Conservation (phyloP, 164 flowering plant genomes). For the Litsea cubeba region DNA sequence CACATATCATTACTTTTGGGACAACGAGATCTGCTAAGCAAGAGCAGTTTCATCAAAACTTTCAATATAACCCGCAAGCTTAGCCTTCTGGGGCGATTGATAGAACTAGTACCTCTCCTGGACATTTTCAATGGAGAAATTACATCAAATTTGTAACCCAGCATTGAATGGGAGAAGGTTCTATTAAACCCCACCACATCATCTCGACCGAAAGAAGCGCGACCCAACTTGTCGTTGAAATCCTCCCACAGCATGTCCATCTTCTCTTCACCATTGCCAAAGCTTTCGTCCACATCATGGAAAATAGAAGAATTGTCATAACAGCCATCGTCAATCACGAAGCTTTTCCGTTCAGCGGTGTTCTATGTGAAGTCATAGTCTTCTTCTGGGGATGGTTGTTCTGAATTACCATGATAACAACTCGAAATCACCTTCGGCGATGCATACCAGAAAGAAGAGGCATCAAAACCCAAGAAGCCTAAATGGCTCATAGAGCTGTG, state of each 20-base stretch:
- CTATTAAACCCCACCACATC: neutral
- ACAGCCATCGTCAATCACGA: slow-evolving; percentile 9
- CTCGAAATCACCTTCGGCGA: slow-evolving; percentile 13
- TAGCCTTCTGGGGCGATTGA: slow-evolving; percentile 21
- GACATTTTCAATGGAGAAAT: slow-evolving; percentile 21
- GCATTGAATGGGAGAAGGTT: neutral
- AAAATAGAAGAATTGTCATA: neutral
- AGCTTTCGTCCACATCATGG: slow-evolving; percentile 2
- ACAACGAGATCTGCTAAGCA: slow-evolving; percentile 28
- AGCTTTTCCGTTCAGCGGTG: slow-evolving; percentile 16
- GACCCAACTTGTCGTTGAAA: slow-evolving; percentile 43
- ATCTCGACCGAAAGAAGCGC: slow-evolving; percentile 6
- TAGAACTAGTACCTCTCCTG: slow-evolving; percentile 14
- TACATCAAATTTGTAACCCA: neutral
- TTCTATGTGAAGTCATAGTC: neutral
- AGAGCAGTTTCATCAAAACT: slow-evolving; percentile 52
- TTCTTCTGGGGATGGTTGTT: neutral
- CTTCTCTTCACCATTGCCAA: slow-evolving; percentile 35
- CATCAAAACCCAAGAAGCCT: slow-evolving; percentile 21
- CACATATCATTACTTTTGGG: slow-evolving; percentile 11
- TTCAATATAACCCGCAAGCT: slow-evolving; percentile 35
- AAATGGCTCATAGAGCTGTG: slow-evolving; percentile 6
- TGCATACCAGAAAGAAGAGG: slow-evolving; percentile 35
- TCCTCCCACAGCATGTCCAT: slow-evolving; percentile 75
- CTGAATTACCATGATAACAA: neutral